Conservation (phyloP, 352 stramenopile genomes). For the Phytophthora vignae region DNA sequence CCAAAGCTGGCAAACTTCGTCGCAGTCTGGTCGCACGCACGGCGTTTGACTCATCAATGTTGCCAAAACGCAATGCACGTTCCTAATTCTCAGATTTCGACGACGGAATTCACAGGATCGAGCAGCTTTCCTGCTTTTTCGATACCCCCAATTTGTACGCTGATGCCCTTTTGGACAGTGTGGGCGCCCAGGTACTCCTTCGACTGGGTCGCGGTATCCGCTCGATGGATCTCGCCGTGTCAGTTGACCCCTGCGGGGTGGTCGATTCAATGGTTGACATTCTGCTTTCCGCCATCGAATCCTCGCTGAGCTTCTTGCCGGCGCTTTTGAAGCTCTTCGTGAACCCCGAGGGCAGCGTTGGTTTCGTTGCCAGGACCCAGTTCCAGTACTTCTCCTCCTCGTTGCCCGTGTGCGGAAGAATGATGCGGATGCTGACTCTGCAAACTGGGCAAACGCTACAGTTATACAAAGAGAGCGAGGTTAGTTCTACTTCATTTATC, state of each 20-base stretch:
- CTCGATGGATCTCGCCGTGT: background rate
- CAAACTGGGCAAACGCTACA: constrained; percentile 63
- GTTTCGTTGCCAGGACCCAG: constrained; percentile 59
- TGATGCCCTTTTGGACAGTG: background rate
- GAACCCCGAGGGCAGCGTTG: constrained; percentile 49
- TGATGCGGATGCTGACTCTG: constrained; percentile 54
- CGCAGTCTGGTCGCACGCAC: no score
- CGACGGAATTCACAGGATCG: constrained; percentile 16
- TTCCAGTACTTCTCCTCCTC: constrained; percentile 68
- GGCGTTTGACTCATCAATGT: no score
- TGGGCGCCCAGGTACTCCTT: constrained; percentile 15
- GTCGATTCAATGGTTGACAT: background rate
- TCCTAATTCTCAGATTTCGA: no score
- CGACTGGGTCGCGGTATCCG: background rate
- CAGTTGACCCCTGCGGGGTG: background rate
- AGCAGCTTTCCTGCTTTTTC: constrained; percentile 11
- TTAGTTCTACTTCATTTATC: constrained; percentile 2
- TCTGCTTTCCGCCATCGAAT: background rate
- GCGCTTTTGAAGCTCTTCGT: constrained; percentile 60
- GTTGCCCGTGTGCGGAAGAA: constrained; percentile 54
- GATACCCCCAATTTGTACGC: background rate
- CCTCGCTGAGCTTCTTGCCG: constrained; percentile 6
- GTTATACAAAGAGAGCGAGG: background rate
- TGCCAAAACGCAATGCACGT: no score
- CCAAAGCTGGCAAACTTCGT: no score